phyloP scores from a whole-genome alignment of 208 protist genomes.

The Leishmania lainsoni region DNA sequence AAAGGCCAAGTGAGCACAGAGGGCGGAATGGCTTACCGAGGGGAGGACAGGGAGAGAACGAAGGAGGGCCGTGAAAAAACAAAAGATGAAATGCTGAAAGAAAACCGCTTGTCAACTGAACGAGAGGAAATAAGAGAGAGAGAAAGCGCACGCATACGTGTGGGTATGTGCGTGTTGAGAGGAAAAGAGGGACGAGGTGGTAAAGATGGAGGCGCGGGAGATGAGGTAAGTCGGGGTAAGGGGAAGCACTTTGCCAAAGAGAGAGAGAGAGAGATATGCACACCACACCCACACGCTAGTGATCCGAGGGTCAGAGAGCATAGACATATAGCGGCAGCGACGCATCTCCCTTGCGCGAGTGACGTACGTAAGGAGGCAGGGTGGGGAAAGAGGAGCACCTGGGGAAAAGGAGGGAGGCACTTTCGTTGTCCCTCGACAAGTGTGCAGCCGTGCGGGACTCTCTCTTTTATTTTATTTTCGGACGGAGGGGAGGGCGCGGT shows the following conservation, averaged over 20 bases:
- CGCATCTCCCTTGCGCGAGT: background rate
- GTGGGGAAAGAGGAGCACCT: background rate
- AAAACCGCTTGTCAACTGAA: conserved; percentile 6
- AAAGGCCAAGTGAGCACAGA: background rate
- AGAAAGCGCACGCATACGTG: background rate
- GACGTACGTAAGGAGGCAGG: background rate
- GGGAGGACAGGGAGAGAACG: background rate
- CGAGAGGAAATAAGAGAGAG: background rate
- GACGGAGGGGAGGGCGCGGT: background rate
- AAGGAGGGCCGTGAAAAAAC: background rate
- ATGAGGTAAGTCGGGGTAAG: background rate
- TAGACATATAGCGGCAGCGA: background rate
- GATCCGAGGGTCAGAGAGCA: background rate
- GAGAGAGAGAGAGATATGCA: background rate
- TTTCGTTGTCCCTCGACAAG: background rate
- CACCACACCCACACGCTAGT: background rate
- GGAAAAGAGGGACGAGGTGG: background rate
- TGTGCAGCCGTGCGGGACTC: background rate
- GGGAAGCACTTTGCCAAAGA: background rate
- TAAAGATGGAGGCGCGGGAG: background rate
- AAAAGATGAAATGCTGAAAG: background rate
- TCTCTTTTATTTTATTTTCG: too few relatives aligned
- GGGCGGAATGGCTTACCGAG: background rate
- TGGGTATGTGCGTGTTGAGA: background rate
- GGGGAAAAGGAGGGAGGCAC: background rate